phyloP scores from a whole-genome alignment of 176 grass and related monocot species.

The Musa itinerans region DNA sequence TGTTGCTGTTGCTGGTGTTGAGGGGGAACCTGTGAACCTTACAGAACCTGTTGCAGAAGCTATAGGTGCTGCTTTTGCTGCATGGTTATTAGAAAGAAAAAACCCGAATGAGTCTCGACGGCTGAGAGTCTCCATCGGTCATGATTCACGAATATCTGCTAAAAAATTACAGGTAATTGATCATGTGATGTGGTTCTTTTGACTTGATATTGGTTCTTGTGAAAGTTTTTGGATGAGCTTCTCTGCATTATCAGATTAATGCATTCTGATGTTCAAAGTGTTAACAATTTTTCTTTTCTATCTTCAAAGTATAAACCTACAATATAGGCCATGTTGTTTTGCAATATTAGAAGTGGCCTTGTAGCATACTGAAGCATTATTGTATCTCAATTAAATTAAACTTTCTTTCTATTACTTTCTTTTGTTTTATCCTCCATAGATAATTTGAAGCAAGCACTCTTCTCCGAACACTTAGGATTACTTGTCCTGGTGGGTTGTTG shows the following conservation, averaged over 20 bases:
- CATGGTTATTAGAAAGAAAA: slow-evolving; percentile 86
- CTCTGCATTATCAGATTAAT: background rate
- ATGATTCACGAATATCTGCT: slow-evolving; percentile 94
- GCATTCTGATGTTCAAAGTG: background rate
- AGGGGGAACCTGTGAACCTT: slow-evolving; percentile 64
- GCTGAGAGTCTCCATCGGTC: slow-evolving; percentile 76
- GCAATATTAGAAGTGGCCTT: too few species aligned
- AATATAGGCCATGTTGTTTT: too few species aligned
- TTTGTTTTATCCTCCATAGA: too few species aligned
- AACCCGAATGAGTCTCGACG: slow-evolving; percentile 58
- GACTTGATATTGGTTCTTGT: background rate
- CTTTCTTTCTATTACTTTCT: too few species aligned
- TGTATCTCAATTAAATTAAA: too few species aligned
- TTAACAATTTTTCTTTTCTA: too few species aligned
- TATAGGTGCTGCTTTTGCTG: slow-evolving; percentile 79
- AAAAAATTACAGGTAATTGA: slow-evolving; percentile 70
- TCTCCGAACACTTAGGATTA: background rate
- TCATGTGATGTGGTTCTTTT: slow-evolving; percentile 5
- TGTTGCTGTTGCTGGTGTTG: slow-evolving; percentile 88
- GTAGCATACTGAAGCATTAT: too few species aligned
- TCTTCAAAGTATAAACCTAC: too few species aligned
- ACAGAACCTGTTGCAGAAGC: slow-evolving; percentile 69
- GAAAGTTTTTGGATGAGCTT: background rate
- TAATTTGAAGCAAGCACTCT: background rate
- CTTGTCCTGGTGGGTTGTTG: background rate